phyloP scores from a whole-genome alignment of 2,329 filamentous ascomycete species.

The Apiospora pterosperma region DNA sequence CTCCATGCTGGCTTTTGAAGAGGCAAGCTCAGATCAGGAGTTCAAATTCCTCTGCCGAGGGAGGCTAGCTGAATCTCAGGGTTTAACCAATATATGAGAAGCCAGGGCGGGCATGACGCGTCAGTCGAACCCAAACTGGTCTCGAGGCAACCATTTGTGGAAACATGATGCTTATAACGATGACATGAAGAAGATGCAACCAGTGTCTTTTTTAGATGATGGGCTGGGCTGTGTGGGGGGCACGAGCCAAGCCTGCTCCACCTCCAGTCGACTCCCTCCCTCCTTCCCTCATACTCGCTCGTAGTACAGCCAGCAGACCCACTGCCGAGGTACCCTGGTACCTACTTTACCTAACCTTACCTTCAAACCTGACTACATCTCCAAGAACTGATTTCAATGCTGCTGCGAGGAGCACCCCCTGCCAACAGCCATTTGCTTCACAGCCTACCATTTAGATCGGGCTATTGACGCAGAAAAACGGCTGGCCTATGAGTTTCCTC shows the following conservation, averaged over 20 bases:
- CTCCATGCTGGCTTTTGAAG: neutral
- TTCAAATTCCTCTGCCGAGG: neutral
- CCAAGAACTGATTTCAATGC: neutral
- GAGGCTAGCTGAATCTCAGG: neutral
- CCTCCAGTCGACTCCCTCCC: no score
- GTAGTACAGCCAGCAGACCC: no score
- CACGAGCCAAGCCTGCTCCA: neutral
- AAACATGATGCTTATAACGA: neutral
- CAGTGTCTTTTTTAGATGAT: neutral
- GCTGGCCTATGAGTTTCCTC: neutral
- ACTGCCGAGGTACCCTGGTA: neutral
- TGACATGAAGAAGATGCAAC: neutral
- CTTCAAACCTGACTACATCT: constrained; percentile 1
- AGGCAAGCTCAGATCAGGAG: neutral
- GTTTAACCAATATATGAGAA: neutral
- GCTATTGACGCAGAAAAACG: neutral
- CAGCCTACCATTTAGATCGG: neutral
- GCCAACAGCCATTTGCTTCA: neutral
- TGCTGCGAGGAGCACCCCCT: neutral
- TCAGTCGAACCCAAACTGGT: neutral
- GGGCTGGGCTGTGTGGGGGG: no score
- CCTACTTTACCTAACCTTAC: neutral
- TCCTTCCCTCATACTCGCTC: no score
- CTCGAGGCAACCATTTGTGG: neutral
- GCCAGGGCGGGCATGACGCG: neutral